Evolutionary conservation across 257 asterid genomes (phyloP).

Genomic region (Misopates orontium): DNA sequence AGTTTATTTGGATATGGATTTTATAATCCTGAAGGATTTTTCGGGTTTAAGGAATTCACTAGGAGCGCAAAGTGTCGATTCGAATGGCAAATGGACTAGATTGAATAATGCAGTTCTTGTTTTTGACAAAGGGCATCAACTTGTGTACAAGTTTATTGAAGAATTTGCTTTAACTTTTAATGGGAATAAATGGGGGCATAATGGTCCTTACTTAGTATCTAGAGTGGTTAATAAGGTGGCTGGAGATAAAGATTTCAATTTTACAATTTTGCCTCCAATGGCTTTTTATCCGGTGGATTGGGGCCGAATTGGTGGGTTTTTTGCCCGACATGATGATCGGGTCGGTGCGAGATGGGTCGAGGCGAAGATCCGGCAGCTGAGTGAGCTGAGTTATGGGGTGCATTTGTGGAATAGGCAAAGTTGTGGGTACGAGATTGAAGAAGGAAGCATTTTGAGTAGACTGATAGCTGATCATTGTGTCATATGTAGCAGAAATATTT

Average conservation of each 20-base stretch:
- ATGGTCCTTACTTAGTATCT: conserved; percentile 74
- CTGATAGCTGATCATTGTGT: conserved; percentile 57
- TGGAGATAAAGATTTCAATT: conserved; percentile 19
- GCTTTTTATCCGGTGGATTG: conserved; percentile 77
- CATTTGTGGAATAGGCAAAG: conserved; percentile 76
- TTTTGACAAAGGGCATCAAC: conserved; percentile 57
- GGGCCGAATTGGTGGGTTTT: conserved; percentile 40
- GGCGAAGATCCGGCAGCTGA: neutral
- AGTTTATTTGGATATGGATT: conserved; percentile 64
- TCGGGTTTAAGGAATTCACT: conserved; percentile 53
- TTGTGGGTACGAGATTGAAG: conserved; percentile 47
- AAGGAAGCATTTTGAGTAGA: conserved; percentile 63
- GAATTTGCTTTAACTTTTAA: conserved; percentile 63
- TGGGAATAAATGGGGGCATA: conserved; percentile 78
- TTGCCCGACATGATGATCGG: conserved; percentile 33
- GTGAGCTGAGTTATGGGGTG: conserved; percentile 46
- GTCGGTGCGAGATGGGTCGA: conserved; percentile 31
- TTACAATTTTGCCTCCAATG: conserved; percentile 53
- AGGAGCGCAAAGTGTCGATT: conserved; percentile 60
- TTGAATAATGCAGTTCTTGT: conserved; percentile 66
- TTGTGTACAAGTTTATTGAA: conserved; percentile 58
- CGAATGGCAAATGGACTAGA: conserved; percentile 60
- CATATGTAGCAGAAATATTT: conserved; percentile 35
- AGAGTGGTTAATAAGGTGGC: conserved; percentile 51
- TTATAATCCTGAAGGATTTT: conserved; percentile 54